These are phyloP conservation scores for Bullera alba DNA, from an alignment of 768 basidiomycete genomes.

Conservation along the genomic window DNA sequence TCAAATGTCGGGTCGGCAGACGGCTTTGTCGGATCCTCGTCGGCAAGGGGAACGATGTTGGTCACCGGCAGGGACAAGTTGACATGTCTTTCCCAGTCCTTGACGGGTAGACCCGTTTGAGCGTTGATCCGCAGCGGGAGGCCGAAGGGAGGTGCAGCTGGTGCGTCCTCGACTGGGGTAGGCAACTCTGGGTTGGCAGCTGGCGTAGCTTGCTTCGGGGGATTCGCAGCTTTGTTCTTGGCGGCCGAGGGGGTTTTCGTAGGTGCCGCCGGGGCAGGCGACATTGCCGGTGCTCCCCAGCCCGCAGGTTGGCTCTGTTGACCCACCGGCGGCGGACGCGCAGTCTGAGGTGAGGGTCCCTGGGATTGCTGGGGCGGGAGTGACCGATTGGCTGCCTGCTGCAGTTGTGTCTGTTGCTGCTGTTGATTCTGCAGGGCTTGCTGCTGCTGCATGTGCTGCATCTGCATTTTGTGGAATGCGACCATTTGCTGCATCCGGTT, in stretches of 20 bases:
- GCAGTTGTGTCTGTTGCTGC: conserved; percentile 4
- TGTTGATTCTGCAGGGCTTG: not conserved
- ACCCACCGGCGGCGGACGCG: not conserved
- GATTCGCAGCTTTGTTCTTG: not conserved
- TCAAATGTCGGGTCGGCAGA: conserved; percentile 49
- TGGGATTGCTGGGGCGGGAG: not conserved
- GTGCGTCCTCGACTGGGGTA: too few relatives aligned
- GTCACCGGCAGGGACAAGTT: conserved; percentile 56
- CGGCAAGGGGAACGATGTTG: conserved; percentile 46
- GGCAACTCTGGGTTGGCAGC: too few relatives aligned
- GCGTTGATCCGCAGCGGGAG: too few relatives aligned
- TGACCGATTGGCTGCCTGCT: not conserved
- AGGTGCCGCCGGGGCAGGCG: conserved; percentile 12
- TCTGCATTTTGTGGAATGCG: not conserved
- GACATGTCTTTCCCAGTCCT: conserved; percentile 35
- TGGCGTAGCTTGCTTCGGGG: too few relatives aligned
- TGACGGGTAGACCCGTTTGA: too few relatives aligned
- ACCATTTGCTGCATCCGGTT: conserved; percentile 29
- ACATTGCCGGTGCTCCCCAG: too few relatives aligned
- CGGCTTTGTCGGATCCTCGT: not conserved
- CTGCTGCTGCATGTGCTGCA: not conserved
- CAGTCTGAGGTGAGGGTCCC: not conserved
- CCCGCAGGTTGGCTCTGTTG: too few relatives aligned
- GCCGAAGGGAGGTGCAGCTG: too few relatives aligned
- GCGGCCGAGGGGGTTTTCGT: not conserved